Base-by-base conservation (phyloP, 208 protist species). In the Herpetomonas tarakana region DNA sequence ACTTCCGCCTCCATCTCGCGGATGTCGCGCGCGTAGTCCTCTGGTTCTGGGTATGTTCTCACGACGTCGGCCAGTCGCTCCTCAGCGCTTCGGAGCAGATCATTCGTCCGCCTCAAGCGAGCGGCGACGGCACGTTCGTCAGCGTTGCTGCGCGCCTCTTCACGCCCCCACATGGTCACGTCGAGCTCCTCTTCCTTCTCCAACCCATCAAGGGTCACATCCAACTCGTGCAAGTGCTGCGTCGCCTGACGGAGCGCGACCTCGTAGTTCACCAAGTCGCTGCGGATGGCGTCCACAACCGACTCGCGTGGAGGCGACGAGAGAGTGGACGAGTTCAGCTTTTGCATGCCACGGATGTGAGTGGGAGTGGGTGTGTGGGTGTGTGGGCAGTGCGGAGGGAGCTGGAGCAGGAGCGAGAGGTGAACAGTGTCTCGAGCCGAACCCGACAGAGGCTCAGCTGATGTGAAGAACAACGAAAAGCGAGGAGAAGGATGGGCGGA, bases 191-290 rank as follows among this genome's bases (percentile, higher is more conserved):
- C 35, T 41, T 30, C 22, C 6, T n/a, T 9, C 22, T 24, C 14
- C 22, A 55, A 11, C 6, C 18, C 18, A 6, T 55, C 51, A n/a
- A 55, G 51, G n/a, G 26, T 30, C 51, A 30, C 28, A 6, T 55
- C 51, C 22, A 55, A 6, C 26, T 55, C 22, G 3, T 18, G n/a
- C 22, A 30, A 14, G 51, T 30, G 18, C 9, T 30, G 7, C 14
- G 16, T 35, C 18, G 51, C 24, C 7, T 55, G 51, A 7, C 46
- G 46, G 11, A 52, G 18, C n/a, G 18, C 46, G n/a, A 26, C 46
- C 24, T 52, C 46, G n/a, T 52, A 52, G n/a, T 50, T 50, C 45
- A 50, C 45, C 45, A 50, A 50, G 19, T 16, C 45, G 19, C 45
- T 24, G 16, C 45, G 26, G 29, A 54, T 29, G 24, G 24, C 50